Evolutionary conservation across 2,329 filamentous ascomycete genomes (phyloP).

Genomic region (Rhytidhysteron rufulum): DNA sequence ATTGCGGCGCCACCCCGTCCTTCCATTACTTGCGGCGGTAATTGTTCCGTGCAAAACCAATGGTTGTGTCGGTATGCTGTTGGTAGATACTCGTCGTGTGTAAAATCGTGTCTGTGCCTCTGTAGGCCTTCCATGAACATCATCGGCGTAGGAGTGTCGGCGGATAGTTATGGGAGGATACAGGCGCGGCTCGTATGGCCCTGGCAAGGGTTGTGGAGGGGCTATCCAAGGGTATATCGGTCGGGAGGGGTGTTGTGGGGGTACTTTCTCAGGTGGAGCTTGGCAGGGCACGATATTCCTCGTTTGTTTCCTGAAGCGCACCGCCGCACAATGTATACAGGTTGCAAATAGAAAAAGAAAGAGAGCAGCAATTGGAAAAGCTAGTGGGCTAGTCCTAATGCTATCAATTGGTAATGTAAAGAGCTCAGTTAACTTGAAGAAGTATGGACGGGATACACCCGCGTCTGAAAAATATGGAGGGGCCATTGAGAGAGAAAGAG

Average conservation of each 20-base stretch:
- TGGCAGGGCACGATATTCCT: conserved; percentile 8
- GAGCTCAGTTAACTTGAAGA: conserved; percentile 6
- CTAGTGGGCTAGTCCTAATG: neutral
- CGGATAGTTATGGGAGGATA: conserved; percentile 29
- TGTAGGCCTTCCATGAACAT: conserved; percentile 4
- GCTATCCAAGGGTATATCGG: conserved; percentile 31
- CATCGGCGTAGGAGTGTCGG: conserved; percentile 11
- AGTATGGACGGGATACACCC: conserved; percentile 12
- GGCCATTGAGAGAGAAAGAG: too few relatives aligned
- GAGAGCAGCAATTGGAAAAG: conserved; percentile 5
- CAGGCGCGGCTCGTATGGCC: conserved; percentile 32
- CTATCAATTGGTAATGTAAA: conserved; percentile 10
- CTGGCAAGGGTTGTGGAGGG: conserved; percentile 28
- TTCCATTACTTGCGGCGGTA: conserved; percentile 21
- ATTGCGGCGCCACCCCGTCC: conserved; percentile 27
- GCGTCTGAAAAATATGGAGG: conserved; percentile 17
- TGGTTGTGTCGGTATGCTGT: conserved; percentile 11
- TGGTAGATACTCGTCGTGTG: conserved; percentile 23
- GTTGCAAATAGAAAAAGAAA: conserved; percentile 15
- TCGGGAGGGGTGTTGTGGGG: conserved; percentile 5
- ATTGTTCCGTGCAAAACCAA: conserved; percentile 19
- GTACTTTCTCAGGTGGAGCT: conserved; percentile 9
- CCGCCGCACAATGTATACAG: conserved; percentile 13
- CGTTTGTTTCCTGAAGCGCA: conserved; percentile 15
- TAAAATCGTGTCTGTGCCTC: conserved; percentile 16